Conservation (phyloP, 148 eudicot species). For the Fallopia convolvulus region DNA sequence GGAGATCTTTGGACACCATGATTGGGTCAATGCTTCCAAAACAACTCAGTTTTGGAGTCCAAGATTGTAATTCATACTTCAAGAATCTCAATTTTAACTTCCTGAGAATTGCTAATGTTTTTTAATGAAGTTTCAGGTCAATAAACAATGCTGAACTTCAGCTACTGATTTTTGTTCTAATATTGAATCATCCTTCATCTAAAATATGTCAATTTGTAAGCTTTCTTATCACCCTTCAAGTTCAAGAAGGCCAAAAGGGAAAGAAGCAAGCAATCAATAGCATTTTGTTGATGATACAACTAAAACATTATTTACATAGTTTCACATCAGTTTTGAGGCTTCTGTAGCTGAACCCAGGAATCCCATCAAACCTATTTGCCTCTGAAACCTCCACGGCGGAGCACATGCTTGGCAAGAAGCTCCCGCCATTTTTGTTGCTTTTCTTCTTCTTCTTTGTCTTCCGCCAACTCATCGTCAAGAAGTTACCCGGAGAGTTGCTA, state of each 20-base stretch:
- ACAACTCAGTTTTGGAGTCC: neutral
- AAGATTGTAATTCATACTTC: neutral
- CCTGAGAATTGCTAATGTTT: neutral
- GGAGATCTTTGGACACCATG: neutral
- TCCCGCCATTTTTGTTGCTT: neutral
- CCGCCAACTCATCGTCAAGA: conserved; percentile 3
- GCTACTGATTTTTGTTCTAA: neutral
- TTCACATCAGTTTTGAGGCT: conserved; percentile 28
- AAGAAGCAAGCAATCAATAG: neutral
- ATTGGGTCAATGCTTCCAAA: neutral
- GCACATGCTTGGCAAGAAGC: conserved; percentile 13
- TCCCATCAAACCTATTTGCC: conserved; percentile 25
- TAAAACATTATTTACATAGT: neutral
- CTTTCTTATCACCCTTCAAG: neutral
- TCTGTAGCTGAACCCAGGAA: conserved; percentile 45
- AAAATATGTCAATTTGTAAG: neutral
- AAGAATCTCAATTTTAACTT: neutral
- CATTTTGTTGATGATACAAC: neutral
- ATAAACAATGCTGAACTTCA: too few species aligned
- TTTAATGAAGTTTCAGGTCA: neutral
- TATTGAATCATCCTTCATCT: neutral
- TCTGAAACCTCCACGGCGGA: neutral
- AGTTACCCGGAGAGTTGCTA: neutral
- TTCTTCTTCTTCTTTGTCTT: neutral
- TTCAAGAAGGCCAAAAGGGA: neutral